Evolutionary conservation across 352 stramenopile species (phyloP).

Genomic region (Pythium scleroteichum): DNA sequence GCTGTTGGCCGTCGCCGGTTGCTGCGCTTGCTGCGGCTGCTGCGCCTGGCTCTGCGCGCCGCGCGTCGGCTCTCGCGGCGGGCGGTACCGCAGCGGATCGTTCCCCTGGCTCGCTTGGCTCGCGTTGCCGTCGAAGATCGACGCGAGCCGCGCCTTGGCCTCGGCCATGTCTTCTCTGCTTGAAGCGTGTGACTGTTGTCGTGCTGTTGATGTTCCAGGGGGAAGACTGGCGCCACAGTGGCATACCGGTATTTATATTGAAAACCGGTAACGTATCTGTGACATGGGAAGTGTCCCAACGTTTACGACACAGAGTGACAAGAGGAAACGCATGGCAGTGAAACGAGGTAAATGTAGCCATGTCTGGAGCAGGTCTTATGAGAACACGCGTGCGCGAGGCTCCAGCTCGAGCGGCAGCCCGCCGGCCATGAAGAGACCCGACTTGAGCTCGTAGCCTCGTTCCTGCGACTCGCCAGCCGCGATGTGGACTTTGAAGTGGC

Average conservation of each 20-base stretch:
- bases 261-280: conserved; percentile 11
- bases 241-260: conserved; percentile 1
- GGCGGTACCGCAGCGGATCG: conserved; percentile 67
- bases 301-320: not conserved
- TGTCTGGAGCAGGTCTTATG: conserved; percentile 1
- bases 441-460: conserved; percentile 55
- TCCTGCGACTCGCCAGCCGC: conserved; percentile 37
- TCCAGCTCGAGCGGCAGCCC: conserved; percentile 52
- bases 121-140: conserved; percentile 53
- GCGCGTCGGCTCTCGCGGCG: conserved; percentile 60
- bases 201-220: not conserved
- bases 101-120: conserved; percentile 41
- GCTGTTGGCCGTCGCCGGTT: conserved; percentile 27
- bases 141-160: conserved; percentile 50
- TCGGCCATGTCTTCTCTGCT: conserved; percentile 30
- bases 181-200: conserved; percentile 17
- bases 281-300: conserved; percentile 18
- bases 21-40: conserved; percentile 16
- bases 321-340: conserved; percentile 4
- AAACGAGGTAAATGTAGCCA: conserved; percentile 13
- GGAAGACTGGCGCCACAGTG: not conserved
- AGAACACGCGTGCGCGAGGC: conserved; percentile 22
- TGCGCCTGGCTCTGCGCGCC: conserved; percentile 24
- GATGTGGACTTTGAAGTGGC: conserved; percentile 49
- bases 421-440: conserved; percentile 50